Evolutionary conservation across 1,284 basidiomycete species (phyloP).

Genomic region (Moesziomyces antarcticus): DNA sequence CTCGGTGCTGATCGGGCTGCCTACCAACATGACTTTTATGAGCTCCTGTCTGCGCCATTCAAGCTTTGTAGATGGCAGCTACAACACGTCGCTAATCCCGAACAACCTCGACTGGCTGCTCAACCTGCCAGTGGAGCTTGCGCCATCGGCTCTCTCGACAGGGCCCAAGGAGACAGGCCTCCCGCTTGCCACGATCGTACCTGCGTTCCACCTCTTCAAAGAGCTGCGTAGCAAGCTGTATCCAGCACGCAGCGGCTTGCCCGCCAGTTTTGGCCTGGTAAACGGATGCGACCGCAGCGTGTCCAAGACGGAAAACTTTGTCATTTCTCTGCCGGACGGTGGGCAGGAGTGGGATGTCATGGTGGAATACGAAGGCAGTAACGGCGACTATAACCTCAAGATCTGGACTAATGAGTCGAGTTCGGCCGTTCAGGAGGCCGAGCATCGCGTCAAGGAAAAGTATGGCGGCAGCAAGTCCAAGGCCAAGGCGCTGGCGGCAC

Average conservation of each 20-base stretch:
- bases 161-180: not conserved
- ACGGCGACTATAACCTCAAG: constrained; percentile 6
- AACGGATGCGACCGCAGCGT: constrained; percentile 8
- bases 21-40: constrained; percentile 5
- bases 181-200: not conserved
- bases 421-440: constrained; percentile 1
- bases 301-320: constrained; percentile 9
- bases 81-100: constrained; percentile 5
- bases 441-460: constrained; percentile 9
- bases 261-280: not conserved
- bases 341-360: constrained; percentile 6
- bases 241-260: constrained; percentile 1
- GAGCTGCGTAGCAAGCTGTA: constrained; percentile 7
- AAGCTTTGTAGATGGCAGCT: constrained; percentile 1
- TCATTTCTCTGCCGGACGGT: constrained; percentile 5
- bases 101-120: constrained; percentile 9
- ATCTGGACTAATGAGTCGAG: constrained; percentile 1
- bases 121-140: constrained; percentile 1
- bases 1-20: constrained; percentile 1
- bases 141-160: constrained; percentile 3
- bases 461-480: constrained; percentile 1
- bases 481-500: constrained; percentile 1
- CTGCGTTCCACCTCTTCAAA: constrained; percentile 3
- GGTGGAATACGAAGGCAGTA: constrained; percentile 2
- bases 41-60: constrained; percentile 5